Evolutionary conservation across 1,284 basidiomycete species (phyloP).

Genomic region (Ustilago curta): DNA sequence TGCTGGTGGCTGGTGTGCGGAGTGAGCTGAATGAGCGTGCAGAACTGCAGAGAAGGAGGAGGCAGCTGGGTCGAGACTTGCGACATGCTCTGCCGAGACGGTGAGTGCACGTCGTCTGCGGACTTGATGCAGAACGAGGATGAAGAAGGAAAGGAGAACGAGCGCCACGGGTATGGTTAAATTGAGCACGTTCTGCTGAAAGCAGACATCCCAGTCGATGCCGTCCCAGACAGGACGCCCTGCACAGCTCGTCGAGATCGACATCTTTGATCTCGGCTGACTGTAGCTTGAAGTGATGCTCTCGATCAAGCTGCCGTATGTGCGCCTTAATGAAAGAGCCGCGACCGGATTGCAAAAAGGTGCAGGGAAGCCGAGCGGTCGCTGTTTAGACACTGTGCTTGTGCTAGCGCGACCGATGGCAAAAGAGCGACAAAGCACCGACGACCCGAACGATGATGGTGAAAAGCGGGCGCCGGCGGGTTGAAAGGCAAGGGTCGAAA

Average conservation of each 20-base stretch:
- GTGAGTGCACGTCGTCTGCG: slow-evolving; percentile 33
- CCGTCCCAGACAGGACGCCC: slow-evolving; percentile 43
- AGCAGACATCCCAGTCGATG: slow-evolving; percentile 50
- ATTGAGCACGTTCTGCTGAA: slow-evolving; percentile 50
- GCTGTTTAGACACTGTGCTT: not conserved
- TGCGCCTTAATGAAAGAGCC: too few species aligned
- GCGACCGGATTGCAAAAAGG: not conserved
- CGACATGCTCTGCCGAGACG: slow-evolving; percentile 47
- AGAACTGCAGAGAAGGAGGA: slow-evolving; percentile 44
- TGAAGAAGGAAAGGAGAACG: slow-evolving; percentile 36
- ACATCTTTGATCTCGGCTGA: slow-evolving; percentile 10
- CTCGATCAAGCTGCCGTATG: too few species aligned
- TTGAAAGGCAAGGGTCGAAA: not conserved
- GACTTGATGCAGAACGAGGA: slow-evolving; percentile 37
- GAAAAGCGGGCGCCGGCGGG: slow-evolving; percentile 20
- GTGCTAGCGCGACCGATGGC: not conserved
- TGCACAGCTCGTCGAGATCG: slow-evolving; percentile 19
- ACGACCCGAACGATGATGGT: slow-evolving; percentile 29
- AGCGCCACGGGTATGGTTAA: slow-evolving; percentile 37
- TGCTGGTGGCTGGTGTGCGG: slow-evolving; percentile 2
- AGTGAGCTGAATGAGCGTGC: slow-evolving; percentile 15
- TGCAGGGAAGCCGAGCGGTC: not conserved
- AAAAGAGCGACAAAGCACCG: slow-evolving; percentile 31
- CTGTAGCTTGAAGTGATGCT: too few species aligned
- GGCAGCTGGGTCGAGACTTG: slow-evolving; percentile 53